Percentiles rank a stretch among this genome's conserved stretches.
phyloP scores from a whole-genome alignment of 345 rosid species.

The Crucihimalaya himalaica region DNA sequence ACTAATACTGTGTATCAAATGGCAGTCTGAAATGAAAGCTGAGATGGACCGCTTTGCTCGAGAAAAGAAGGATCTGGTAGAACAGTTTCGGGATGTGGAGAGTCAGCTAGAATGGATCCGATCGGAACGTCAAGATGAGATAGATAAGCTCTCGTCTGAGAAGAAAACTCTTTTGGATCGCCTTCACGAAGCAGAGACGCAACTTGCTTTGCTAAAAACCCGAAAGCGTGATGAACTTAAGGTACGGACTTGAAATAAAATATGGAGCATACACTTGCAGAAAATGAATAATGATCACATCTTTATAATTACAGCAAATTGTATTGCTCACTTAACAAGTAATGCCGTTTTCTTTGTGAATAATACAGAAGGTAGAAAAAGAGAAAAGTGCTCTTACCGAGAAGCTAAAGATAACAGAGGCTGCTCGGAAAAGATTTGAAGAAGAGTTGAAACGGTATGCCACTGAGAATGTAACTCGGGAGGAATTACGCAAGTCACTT shows the following conservation, averaged over 20 bases:
- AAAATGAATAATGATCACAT: background rate
- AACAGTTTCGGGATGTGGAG: constrained; percentile 84
- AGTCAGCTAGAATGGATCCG: constrained; percentile 98
- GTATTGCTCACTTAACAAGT: constrained; percentile 19
- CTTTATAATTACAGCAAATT: constrained; percentile 7
- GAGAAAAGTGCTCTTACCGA: constrained; percentile 94
- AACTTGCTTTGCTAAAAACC: constrained; percentile 77
- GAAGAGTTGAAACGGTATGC: constrained; percentile 86
- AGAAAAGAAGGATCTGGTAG: constrained; percentile 84
- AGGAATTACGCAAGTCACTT: constrained; percentile 84
- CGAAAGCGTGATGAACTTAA: constrained; percentile 95
- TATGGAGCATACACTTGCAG: constrained; percentile 7
- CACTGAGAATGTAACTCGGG: constrained; percentile 80
- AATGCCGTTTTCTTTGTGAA: constrained; percentile 27
- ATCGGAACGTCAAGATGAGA: constrained; percentile 87
- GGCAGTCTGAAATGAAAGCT: constrained; percentile 89
- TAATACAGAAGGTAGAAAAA: constrained; percentile 77
- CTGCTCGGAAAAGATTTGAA: constrained; percentile 89
- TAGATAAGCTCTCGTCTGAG: constrained; percentile 66
- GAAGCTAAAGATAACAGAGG: constrained; percentile 82
- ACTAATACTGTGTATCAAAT: constrained; percentile 34
- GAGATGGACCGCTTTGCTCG: constrained; percentile 81
- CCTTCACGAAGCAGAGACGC: constrained; percentile 93
- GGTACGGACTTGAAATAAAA: constrained; percentile 48
- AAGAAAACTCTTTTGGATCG: constrained; percentile 85